Base-by-base conservation (phyloP, 2,329 filamentous ascomycete species). In the Tolypocladium paradoxum region DNA sequence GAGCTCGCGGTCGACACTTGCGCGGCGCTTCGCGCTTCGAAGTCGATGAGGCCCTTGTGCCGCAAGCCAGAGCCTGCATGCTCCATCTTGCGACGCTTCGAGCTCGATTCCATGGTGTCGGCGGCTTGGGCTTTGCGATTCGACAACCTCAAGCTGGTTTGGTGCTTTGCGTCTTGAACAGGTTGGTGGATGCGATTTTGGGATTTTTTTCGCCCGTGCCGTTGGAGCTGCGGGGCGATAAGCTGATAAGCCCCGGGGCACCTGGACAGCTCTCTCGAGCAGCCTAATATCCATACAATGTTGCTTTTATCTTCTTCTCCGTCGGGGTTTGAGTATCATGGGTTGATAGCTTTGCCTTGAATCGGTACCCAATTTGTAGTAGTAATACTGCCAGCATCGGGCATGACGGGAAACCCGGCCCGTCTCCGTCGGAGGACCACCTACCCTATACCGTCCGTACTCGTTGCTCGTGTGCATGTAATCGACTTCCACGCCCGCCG, bases 21-120 rank as follows among this genome's bases (percentile, higher is more conserved):
- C 37, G 72, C 65, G 4, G 73, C 63, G 53, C 63, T 68, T 35
- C 64, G 66, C 48, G 68, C 66, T 56, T 74, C 68, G 50, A 76
- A 71, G 54, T 71, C 65, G 49, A 73, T 71, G 53, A 73, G 66
- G 20, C 61, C 63, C 51, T 65, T 59, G 48, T 69, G 66, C 22
- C 64, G 64, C 40, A 72, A 46, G 47, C 67, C 65, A 36, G 61
- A 58, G 53, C 65, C 65, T 36, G 60, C 60, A 56, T 77, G 73
- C 27, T 69, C 70, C 33, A 77, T 64, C 62, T 78, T 79, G 49
- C 76, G 73, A 54, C 76, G 68, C 61, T 79, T 78, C 22, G 72
- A 70, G 54, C 62, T 71, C 27, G 67, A 68, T 57, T 77, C 74
- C 76, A 79, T 78, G 54, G 31, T 55, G 53, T 20, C 24, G 46